Evolutionary conservation across 768 basidiomycete species (phyloP), one percentile per base, ranked within the genome.

Genomic region (Lactarius vividus): DNA sequence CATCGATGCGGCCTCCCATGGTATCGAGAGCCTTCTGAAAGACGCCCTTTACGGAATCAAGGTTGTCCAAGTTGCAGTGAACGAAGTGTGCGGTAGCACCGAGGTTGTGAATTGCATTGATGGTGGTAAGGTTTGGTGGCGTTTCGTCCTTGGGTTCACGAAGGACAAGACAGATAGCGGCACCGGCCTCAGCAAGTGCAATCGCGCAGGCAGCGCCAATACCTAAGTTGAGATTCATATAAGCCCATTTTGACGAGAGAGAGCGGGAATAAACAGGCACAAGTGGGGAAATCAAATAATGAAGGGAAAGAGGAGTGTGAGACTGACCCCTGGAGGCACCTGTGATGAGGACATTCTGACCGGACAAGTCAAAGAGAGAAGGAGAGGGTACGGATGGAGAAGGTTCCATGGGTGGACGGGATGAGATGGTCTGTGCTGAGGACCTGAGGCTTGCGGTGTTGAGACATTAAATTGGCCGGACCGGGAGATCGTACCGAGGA

Each of bases 301-400:
- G 37, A 31, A 55, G 39, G 56, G 59, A 29, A 57, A 53, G 61
- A 33, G 26, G 29, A 42, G 61, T 26, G 44, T 3, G 67, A 53
- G 72, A 76, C 78, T 67, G 75, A 89, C 90, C 91, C 75, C 91
- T 81, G 28, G 89, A 86, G 37, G 87, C 89, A 67, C 92, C 92
- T 44, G 92, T 94, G 72, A 94, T 83, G 76, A 94, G 86, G 40
- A 83, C 89, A 64, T 83, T 88, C 73, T 86, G 80, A 64, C 85
- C 85, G 3, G 76, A 73, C 72, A 94, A 84, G 64, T 84, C 82
- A 77, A 93, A 93, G 58, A 94, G 83, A 42, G 80, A 75, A 67
- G 76, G 83, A 15, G 85, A 78, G 71, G 76, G 80, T 73, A 77
- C 68, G 39, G 75, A 69, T 31, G 87, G 85, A 44, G 85, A 80